These are phyloP conservation scores for Ramalina peruviana DNA, from an alignment of 495 filamentous ascomycete genomes.

Conservation along the genomic window DNA sequence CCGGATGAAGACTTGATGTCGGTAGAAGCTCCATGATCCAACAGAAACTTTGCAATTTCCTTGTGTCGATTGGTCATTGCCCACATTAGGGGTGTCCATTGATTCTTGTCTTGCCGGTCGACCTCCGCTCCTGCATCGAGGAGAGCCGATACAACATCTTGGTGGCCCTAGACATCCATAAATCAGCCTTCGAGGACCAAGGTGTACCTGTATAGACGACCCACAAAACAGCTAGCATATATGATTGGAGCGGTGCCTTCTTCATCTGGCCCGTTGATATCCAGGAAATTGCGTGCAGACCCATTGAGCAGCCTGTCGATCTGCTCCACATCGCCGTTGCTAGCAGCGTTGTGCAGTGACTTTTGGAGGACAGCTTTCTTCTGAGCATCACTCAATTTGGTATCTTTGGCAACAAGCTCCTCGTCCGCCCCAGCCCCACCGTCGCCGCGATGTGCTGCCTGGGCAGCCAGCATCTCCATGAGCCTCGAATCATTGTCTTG, in stretches of 20 bases:
- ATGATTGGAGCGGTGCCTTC: slow-evolving; percentile 91
- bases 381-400: slow-evolving; percentile 58
- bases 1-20: slow-evolving; percentile 89
- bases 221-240: slow-evolving; percentile 96
- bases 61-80: slow-evolving; percentile 98
- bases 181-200: slow-evolving; percentile 8
- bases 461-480: slow-evolving; percentile 92
- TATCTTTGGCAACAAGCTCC: slow-evolving; percentile 58
- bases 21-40: slow-evolving; percentile 89
- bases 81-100: slow-evolving; percentile 99
- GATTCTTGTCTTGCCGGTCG: slow-evolving; percentile 85
- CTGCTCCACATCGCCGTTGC: slow-evolving; percentile 82
- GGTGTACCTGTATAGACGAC: slow-evolving; percentile 21
- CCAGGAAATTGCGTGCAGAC: slow-evolving; percentile 59
- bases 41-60: slow-evolving; percentile 75
- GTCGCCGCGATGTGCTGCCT: slow-evolving; percentile 67
- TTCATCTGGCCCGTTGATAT: slow-evolving; percentile 83
- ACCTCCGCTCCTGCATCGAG: slow-evolving; percentile 81
- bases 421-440: slow-evolving; percentile 61
- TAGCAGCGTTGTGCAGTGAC: slow-evolving; percentile 86
- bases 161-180: slow-evolving; percentile 53
- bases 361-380: slow-evolving; percentile 74
- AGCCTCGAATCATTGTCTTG: slow-evolving; percentile 75
- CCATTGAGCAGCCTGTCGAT: slow-evolving; percentile 65
- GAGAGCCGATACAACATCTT: slow-evolving; percentile 72